Evolutionary conservation across 345 rosid genomes (phyloP).

Genomic region (Populus simonii): DNA sequence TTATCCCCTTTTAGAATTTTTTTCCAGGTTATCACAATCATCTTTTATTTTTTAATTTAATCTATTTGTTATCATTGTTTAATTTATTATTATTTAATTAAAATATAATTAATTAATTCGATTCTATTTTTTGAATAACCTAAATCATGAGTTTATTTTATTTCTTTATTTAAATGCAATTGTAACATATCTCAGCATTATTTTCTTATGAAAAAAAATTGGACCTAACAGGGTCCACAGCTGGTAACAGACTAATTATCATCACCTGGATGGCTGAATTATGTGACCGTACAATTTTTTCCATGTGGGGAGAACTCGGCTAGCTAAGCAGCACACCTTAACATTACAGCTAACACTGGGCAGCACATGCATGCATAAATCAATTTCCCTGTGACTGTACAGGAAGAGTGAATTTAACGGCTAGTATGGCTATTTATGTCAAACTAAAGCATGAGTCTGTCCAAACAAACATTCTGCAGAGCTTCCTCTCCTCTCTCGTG

Average conservation of each 20-base stretch:
- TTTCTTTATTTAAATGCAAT: too few relatives aligned
- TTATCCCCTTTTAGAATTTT: too few relatives aligned
- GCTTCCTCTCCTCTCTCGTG: neutral
- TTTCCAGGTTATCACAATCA: too few relatives aligned
- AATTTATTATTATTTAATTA: too few relatives aligned
- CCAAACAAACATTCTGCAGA: slow-evolving; percentile 40
- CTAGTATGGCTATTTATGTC: neutral
- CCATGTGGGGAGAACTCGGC: slow-evolving; percentile 4
- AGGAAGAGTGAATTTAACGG: neutral
- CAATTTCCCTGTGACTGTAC: neutral
- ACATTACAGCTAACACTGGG: slow-evolving; percentile 9
- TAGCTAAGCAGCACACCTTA: neutral
- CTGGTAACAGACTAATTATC: neutral
- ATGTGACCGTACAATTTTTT: neutral
- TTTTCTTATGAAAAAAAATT: too few relatives aligned
- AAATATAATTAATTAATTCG: too few relatives aligned
- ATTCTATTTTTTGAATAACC: too few relatives aligned
- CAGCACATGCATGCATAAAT: neutral
- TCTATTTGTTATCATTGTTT: too few relatives aligned
- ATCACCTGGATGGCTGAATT: neutral
- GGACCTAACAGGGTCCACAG: too few relatives aligned
- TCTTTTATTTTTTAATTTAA: too few relatives aligned
- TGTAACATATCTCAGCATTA: too few relatives aligned
- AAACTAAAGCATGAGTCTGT: slow-evolving; percentile 12
- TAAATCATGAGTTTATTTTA: too few relatives aligned